Evolutionary conservation across 768 basidiomycete species (phyloP), one percentile per base, ranked within the genome.

Genomic region (Chalciporus sphaerocephalus): DNA sequence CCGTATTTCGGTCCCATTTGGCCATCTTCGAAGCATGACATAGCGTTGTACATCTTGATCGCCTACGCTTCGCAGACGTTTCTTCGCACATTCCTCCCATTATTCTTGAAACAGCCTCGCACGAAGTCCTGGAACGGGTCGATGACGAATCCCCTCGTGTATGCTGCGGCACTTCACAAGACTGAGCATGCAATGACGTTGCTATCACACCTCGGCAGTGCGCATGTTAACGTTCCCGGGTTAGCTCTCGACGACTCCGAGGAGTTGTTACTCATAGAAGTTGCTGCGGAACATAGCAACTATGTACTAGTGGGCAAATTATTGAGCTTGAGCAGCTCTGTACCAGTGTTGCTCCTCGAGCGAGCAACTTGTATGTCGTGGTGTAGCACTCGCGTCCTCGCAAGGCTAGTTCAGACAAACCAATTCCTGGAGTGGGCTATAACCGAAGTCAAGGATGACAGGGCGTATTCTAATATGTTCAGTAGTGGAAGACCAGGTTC

Each of bases 361-460:
- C 28, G 6, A 17, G 41, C 7, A 3, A 9, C 7, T 25, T 45
- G 11, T 52, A 38, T 34, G 38, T 50, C 15, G 13, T 44, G 41
- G 47, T 48, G 47, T 8, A 48, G 16, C 25, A 24, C 41, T n/a
- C 50, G 38, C 4, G 22, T 51, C 18, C 17, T 21, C 8, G 15
- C 38, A 42, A 51, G 18, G 38, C 23, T 51, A 22, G 18, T 51
- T 1, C 16, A 51, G 34, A 51, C 49, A 1, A 38, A 44, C 10
- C 15, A 51, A 34, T 51, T 51, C 10, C 1, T 28, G 24, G 49
- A 51, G 9, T 51, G 50, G 50, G 49, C 50, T 12, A 10, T 27
- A 27, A 5, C 9, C 10, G 20, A 13, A 8, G 38, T 48, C 1
- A 25, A 21, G 13, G 41, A 42, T 3, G 37, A 48, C 35, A 16